Evolutionary conservation across 768 basidiomycete genomes (phyloP).

Genomic region (Symmetrospora coprosmae): DNA sequence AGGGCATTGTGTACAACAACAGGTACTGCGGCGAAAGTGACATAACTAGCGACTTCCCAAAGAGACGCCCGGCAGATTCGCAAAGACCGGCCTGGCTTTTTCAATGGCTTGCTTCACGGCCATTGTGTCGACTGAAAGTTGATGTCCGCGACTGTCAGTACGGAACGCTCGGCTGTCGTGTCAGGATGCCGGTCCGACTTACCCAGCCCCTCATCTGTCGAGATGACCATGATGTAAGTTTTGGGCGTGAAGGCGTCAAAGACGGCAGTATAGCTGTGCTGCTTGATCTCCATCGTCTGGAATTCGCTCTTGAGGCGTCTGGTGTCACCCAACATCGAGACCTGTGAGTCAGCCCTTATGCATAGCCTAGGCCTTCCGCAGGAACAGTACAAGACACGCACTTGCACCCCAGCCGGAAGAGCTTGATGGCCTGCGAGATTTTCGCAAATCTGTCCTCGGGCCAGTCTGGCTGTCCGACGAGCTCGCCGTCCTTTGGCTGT

Average conservation of each 20-base stretch:
- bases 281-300: conserved; percentile 69
- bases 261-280: conserved; percentile 70
- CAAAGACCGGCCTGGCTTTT: conserved; percentile 14
- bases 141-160: background rate
- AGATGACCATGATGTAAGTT: conserved; percentile 75
- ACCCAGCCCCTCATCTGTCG: conserved; percentile 1
- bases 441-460: conserved; percentile 42
- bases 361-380: background rate
- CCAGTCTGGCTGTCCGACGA: conserved; percentile 27
- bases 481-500: conserved; percentile 18
- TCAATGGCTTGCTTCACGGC: conserved; percentile 10
- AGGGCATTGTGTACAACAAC: too few relatives aligned
- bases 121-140: conserved; percentile 5
- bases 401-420: conserved; percentile 81
- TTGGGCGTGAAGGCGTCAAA: conserved; percentile 85
- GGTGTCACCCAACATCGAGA: background rate
- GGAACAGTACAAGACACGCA: too few relatives aligned
- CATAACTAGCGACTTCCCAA: background rate
- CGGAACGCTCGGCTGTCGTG: background rate
- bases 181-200: background rate
- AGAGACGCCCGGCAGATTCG: conserved; percentile 8
- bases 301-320: conserved; percentile 39
- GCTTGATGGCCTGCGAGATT: conserved; percentile 70
- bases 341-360: background rate
- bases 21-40: too few relatives aligned